Evolutionary conservation across 768 basidiomycete genomes (phyloP).

Genomic region (Hericium alpestre): DNA sequence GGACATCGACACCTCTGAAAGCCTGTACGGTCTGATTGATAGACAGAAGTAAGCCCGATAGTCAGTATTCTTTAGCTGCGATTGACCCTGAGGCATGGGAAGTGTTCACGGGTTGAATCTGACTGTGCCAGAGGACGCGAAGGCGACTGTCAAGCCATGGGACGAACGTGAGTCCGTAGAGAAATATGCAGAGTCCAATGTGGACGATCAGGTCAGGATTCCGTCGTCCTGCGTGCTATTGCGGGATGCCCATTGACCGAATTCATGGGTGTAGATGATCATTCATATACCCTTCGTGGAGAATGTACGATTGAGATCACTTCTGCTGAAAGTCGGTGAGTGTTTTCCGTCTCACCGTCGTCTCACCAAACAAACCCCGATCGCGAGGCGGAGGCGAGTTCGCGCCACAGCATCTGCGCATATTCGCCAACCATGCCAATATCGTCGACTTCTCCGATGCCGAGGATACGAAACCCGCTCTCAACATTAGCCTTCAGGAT

Average conservation of each 20-base stretch:
- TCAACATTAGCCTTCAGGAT: slow-evolving; percentile 61
- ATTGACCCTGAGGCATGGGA: slow-evolving; percentile 8
- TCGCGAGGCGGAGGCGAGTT: slow-evolving; percentile 59
- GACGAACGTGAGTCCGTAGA: slow-evolving; percentile 58
- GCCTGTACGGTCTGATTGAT: slow-evolving; percentile 51
- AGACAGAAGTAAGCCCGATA: slow-evolving; percentile 37
- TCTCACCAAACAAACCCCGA: slow-evolving; percentile 1
- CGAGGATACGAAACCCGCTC: slow-evolving; percentile 56
- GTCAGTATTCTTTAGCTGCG: not conserved
- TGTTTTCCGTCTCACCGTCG: slow-evolving; percentile 1
- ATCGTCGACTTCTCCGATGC: slow-evolving; percentile 74
- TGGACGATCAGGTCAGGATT: slow-evolving; percentile 67
- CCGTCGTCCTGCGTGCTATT: not conserved
- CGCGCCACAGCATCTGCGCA: slow-evolving; percentile 64
- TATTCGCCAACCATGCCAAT: slow-evolving; percentile 63
- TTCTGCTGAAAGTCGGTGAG: slow-evolving; percentile 69
- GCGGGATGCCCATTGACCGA: not conserved
- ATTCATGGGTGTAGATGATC: slow-evolving; percentile 45
- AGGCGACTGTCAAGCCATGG: slow-evolving; percentile 73
- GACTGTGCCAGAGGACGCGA: slow-evolving; percentile 71
- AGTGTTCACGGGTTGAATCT: slow-evolving; percentile 79
- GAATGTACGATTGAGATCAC: slow-evolving; percentile 64
- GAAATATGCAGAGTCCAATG: slow-evolving; percentile 63
- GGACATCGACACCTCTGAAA: slow-evolving; percentile 40
- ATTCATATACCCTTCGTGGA: slow-evolving; percentile 74